These are phyloP conservation scores for Biscogniauxia mediterranea DNA, from an alignment of 2,329 filamentous ascomycete species.

Conservation along the genomic window DNA sequence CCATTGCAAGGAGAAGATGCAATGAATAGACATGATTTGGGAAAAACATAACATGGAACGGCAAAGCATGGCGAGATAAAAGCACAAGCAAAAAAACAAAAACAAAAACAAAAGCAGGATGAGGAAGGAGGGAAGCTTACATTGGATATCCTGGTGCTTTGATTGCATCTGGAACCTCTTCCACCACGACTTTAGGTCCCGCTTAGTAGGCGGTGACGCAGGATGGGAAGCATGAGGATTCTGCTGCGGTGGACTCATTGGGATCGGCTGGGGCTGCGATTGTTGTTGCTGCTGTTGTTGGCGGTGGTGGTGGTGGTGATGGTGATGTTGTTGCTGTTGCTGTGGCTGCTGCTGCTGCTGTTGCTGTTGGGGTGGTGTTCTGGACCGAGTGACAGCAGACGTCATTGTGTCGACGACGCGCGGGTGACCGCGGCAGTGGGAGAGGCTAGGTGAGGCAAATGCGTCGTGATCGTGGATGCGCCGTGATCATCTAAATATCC, in stretches of 20 bases:
- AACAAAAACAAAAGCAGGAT: constrained; percentile 13
- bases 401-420: constrained; percentile 35
- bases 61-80: constrained; percentile 6
- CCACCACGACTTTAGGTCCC: constrained; percentile 95
- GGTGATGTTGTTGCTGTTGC: constrained; percentile 32
- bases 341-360: constrained; percentile 17
- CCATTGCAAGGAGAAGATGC: background rate
- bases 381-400: constrained; percentile 31
- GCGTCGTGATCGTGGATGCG: constrained; percentile 17
- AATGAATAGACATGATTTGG: background rate
- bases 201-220: constrained; percentile 75
- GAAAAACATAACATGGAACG: background rate
- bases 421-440: constrained; percentile 26
- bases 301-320: constrained; percentile 28
- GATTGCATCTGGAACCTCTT: constrained; percentile 80
- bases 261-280: constrained; percentile 11
- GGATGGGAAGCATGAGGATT: constrained; percentile 36
- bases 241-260: constrained; percentile 28
- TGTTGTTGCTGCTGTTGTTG: constrained; percentile 13
- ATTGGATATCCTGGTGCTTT: constrained; percentile 54
- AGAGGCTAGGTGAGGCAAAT: constrained; percentile 12
- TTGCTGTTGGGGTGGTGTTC: constrained; percentile 17
- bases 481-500: constrained; percentile 10
- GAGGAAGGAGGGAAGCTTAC: constrained; percentile 43
- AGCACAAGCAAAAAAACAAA: constrained; percentile 14